Percentiles rank a stretch among this genome's conserved stretches.
Evolutionary conservation across 768 basidiomycete species (phyloP).

Genomic region (Kwoniella dejecticola): DNA sequence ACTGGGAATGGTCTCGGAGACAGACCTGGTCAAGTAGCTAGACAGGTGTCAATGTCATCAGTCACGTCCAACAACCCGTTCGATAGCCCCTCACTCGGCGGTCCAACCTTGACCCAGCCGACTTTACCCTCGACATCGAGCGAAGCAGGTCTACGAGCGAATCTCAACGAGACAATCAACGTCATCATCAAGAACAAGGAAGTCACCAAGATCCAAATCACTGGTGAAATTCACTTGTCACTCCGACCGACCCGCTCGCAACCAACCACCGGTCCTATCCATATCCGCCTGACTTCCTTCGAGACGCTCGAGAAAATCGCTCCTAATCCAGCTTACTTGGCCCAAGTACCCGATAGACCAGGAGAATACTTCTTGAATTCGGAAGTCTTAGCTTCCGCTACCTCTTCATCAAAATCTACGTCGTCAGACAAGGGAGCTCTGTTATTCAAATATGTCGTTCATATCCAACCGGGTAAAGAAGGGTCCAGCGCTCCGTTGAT

Average conservation of each 20-base stretch:
- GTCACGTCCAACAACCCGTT: conserved; percentile 50
- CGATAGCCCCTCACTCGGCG: conserved; percentile 37
- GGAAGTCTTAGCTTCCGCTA: conserved; percentile 42
- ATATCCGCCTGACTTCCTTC: conserved; percentile 54
- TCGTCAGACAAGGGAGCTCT: conserved; percentile 37
- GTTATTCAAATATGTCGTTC: conserved; percentile 58
- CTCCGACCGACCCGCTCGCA: conserved; percentile 11
- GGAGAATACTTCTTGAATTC: conserved; percentile 56
- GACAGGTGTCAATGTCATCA: conserved; percentile 38
- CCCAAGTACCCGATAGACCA: conserved; percentile 46
- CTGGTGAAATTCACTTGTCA: conserved; percentile 56
- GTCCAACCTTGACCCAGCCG: conserved; percentile 10
- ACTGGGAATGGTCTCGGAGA: not conserved
- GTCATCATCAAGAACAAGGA: conserved; percentile 54
- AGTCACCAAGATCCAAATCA: conserved; percentile 55
- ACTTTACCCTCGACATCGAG: conserved; percentile 27
- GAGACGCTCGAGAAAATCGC: conserved; percentile 58
- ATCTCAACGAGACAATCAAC: conserved; percentile 57
- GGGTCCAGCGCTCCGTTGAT: conserved; percentile 48
- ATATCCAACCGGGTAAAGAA: conserved; percentile 45
- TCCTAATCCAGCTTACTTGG: conserved; percentile 56
- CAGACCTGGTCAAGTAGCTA: conserved; percentile 17
- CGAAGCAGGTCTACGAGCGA: conserved; percentile 53
- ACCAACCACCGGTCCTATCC: conserved; percentile 40
- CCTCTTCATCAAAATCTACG: conserved; percentile 17